Percentiles rank a stretch among this genome's conserved stretches.
Conservation (phyloP, 140 eudicot species). For the Oenanthe javanica region DNA sequence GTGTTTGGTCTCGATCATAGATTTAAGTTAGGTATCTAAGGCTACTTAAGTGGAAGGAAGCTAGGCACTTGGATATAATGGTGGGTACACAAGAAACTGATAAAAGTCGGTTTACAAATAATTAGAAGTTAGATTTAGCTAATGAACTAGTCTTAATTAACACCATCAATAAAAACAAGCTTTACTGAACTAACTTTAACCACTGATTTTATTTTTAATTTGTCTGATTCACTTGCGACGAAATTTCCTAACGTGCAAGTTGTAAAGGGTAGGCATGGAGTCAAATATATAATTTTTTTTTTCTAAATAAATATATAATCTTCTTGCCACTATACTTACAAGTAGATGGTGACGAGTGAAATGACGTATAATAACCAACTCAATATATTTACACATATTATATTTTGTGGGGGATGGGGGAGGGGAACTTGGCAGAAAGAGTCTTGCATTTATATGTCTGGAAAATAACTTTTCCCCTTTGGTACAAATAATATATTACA, state of each 20-base stretch:
- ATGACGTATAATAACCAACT: slow-evolving; percentile 11
- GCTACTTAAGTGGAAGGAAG: not conserved
- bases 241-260: slow-evolving; percentile 10
- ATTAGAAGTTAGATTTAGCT: slow-evolving; percentile 5
- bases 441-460: not conserved
- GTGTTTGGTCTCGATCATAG: slow-evolving; percentile 11
- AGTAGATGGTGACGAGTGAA: slow-evolving; percentile 16
- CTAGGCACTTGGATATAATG: slow-evolving; percentile 8
- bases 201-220: not conserved
- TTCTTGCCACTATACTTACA: not conserved
- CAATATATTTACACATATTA: not conserved
- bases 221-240: slow-evolving; percentile 1
- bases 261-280: slow-evolving; percentile 10
- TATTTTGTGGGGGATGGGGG: not conserved
- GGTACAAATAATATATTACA: not conserved
- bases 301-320: not conserved
- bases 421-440: not conserved
- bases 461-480: not conserved
- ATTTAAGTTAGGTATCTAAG: slow-evolving; percentile 5
- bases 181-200: slow-evolving; percentile 10
- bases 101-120: not conserved
- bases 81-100: slow-evolving; percentile 10
- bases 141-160: slow-evolving; percentile 6
- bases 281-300: not conserved
- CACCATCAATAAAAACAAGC: slow-evolving; percentile 10